phyloP scores from a whole-genome alignment of 2,329 filamentous ascomycete genomes.

The Didymellaceae sp. region DNA sequence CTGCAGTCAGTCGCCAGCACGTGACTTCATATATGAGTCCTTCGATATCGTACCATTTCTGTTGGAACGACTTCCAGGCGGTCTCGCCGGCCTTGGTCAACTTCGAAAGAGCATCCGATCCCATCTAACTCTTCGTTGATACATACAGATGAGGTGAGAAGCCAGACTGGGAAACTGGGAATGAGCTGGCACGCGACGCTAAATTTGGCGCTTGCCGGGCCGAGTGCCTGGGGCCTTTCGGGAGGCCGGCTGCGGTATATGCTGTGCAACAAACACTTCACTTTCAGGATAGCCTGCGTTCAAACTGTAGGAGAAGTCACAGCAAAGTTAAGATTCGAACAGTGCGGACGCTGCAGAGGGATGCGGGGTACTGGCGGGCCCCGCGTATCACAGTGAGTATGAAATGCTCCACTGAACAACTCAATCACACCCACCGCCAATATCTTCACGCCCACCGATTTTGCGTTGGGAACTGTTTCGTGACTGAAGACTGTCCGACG shows the following conservation, averaged over 20 bases:
- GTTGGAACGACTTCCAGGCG: slow-evolving; percentile 18
- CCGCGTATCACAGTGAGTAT: too few relatives aligned
- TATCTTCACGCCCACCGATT: too few relatives aligned
- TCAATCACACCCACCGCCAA: too few relatives aligned
- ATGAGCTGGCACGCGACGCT: slow-evolving; percentile 11
- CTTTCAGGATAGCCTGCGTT: background rate
- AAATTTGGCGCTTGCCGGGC: slow-evolving; percentile 8
- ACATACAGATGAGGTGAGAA: background rate
- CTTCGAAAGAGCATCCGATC: slow-evolving; percentile 21
- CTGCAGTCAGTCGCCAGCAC: background rate
- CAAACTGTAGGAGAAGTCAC: background rate
- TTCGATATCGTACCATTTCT: slow-evolving; percentile 11
- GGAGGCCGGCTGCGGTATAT: background rate
- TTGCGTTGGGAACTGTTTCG: too few relatives aligned
- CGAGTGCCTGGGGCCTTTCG: background rate
- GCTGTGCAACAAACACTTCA: background rate
- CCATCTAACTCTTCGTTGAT: slow-evolving; percentile 14
- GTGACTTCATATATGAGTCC: background rate
- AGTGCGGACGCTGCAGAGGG: too few relatives aligned
- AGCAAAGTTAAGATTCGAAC: too few relatives aligned
- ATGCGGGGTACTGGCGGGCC: too few relatives aligned
- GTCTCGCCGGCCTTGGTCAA: slow-evolving; percentile 19
- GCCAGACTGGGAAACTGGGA: slow-evolving; percentile 12
- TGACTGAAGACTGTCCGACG: too few relatives aligned
- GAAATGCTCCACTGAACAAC: too few relatives aligned